Evolutionary conservation across 2,329 filamentous ascomycete genomes (phyloP), one percentile per base, ranked within the genome.

Genomic region (Venturia effusa): DNA sequence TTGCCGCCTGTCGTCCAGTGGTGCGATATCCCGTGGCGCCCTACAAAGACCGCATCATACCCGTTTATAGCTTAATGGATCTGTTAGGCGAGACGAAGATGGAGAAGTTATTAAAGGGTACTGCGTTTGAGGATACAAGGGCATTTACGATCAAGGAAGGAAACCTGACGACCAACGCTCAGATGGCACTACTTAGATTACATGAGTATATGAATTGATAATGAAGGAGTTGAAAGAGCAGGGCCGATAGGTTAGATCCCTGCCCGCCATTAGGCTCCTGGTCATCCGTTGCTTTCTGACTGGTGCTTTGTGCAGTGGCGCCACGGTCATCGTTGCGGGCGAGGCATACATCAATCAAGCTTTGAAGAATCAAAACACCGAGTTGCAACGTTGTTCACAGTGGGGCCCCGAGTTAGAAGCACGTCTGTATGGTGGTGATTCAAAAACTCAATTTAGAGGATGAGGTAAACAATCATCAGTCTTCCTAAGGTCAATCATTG

Each of bases 121-220:
- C 61, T 6, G 27, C 27, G 7, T 63, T 63, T 32, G 61, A 63
- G 22, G 51, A 57, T 17, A 27, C 48, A 17, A 17, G 45, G 32
- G 45, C 41, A 1, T 8, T 63, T 6, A 17, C 39, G 11, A n/a
- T 63, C 27, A 63, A 27, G 32, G 45, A 43, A 24, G 60, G 60
- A 15, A 51, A 63, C 11, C 15, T 54, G 45, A 59, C 40, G 27
- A 57, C 34, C 15, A 57, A 57, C 1, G 17, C 30, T 1, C 61
- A 63, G 61, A 63, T 63, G 61, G 61, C 61, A 51, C 24, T 63
- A 6, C 39, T 63, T 27, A 63, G 51, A 51, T 32, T 63, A 17
- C 48, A 55, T 34, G 32, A 24, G 13, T 63, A 55, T 24, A 7
- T 51, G 30, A 51, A 51, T 10, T 51, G n/a, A n/a, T n/a, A n/a